These are phyloP conservation scores for Clathrospora elynae DNA, from an alignment of 2,329 filamentous ascomycete species.

Conservation along the genomic window DNA sequence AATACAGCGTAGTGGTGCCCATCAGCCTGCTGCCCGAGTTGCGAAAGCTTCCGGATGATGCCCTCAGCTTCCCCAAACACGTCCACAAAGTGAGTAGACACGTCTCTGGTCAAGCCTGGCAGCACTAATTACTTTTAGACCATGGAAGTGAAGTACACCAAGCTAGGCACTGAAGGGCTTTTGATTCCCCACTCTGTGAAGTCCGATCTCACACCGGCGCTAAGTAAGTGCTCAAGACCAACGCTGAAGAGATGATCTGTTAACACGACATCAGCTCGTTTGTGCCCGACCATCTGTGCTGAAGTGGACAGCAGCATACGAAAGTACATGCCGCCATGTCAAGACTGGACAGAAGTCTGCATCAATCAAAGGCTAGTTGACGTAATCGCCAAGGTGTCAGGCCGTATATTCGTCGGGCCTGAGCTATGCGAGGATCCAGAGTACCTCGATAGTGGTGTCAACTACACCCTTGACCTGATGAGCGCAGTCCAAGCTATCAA, in stretches of 20 bases:
- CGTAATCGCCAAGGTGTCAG: slow-evolving; percentile 44
- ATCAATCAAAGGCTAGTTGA: slow-evolving; percentile 37
- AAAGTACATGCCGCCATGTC: slow-evolving; percentile 34
- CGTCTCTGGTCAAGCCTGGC: background rate
- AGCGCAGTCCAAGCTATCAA: slow-evolving; percentile 36
- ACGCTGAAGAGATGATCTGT: background rate
- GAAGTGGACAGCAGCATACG: slow-evolving; percentile 39
- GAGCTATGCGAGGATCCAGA: slow-evolving; percentile 36
- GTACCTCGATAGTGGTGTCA: slow-evolving; percentile 37
- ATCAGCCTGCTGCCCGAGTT: slow-evolving; percentile 40
- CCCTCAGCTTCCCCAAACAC: slow-evolving; percentile 40
- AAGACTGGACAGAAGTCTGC: slow-evolving; percentile 41
- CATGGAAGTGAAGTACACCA: slow-evolving; percentile 43
- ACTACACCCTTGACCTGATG: slow-evolving; percentile 44
- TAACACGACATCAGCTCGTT: slow-evolving; percentile 29
- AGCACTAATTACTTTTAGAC: slow-evolving; percentile 23
- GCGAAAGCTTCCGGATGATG: slow-evolving; percentile 39
- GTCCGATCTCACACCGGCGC: slow-evolving; percentile 42
- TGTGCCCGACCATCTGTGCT: slow-evolving; percentile 35
- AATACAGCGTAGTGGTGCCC: slow-evolving; percentile 36
- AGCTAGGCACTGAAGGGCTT: slow-evolving; percentile 23
- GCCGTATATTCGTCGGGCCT: slow-evolving; percentile 42
- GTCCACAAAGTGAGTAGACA: slow-evolving; percentile 27
- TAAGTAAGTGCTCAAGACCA: slow-evolving; percentile 28
- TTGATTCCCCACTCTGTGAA: slow-evolving; percentile 33